Evolutionary conservation across 306 rosid species (phyloP).

Genomic region (Casuarina glauca): DNA sequence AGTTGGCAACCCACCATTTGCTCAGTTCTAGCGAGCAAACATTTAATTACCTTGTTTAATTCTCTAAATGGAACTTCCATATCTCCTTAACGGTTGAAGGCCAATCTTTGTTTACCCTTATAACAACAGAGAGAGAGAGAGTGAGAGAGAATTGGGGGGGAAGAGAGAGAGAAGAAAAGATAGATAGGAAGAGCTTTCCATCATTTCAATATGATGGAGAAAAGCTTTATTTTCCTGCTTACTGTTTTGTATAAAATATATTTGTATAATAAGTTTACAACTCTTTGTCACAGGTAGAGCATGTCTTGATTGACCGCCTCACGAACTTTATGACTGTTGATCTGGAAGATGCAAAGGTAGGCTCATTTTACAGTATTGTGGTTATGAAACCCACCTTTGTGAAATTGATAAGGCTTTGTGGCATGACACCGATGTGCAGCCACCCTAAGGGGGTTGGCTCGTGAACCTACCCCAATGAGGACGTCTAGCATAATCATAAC

Average conservation of each 20-base stretch:
- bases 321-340: constrained; percentile 72
- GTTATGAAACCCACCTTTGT: not conserved
- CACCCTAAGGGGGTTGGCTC: no score
- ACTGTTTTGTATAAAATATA: not conserved
- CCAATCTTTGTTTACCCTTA: not conserved
- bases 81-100: not conserved
- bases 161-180: not conserved
- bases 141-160: no score
- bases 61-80: not conserved
- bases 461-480: no score
- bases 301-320: constrained; percentile 80
- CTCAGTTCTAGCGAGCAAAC: not conserved
- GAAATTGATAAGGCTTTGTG: not conserved
- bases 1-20: not conserved
- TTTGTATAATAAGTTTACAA: constrained; percentile 19
- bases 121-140: not conserved
- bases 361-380: constrained; percentile 9
- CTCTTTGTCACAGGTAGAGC: constrained; percentile 77
- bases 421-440: no score
- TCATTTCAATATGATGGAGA: not conserved
- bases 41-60: not conserved
- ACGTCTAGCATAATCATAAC: no score
- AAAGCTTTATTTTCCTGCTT: not conserved
- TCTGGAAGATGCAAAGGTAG: constrained; percentile 79
- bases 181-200: not conserved